Evolutionary conservation across 306 rosid genomes (phyloP).

Genomic region (Vigna radiata): DNA sequence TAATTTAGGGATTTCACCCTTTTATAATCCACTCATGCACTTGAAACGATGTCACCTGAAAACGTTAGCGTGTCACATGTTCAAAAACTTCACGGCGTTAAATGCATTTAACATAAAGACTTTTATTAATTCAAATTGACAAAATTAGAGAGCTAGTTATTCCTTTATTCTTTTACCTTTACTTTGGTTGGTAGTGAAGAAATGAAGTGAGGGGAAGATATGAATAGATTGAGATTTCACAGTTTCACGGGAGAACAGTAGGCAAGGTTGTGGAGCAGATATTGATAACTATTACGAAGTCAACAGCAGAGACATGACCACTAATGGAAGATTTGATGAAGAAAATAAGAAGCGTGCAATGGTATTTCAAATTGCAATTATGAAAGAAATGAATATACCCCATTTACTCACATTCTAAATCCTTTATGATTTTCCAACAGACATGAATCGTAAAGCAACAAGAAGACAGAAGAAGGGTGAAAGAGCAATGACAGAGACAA

Average conservation of each 20-base stretch:
- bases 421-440: conserved; percentile 24
- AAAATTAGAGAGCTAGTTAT: too few relatives aligned
- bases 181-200: too few relatives aligned
- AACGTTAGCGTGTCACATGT: too few relatives aligned
- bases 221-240: background rate
- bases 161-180: too few relatives aligned
- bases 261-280: background rate
- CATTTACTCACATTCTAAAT: background rate
- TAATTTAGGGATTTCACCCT: too few relatives aligned
- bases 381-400: conserved; percentile 24
- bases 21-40: too few relatives aligned
- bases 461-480: too few relatives aligned
- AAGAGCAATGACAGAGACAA: background rate
- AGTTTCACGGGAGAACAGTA: background rate
- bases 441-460: conserved; percentile 15
- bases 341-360: conserved; percentile 8
- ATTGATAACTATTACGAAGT: background rate
- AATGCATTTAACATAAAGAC: too few relatives aligned
- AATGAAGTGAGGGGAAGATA: too few relatives aligned
- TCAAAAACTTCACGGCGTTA: too few relatives aligned
- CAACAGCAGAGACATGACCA: conserved; percentile 18
- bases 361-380: conserved; percentile 19
- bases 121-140: too few relatives aligned
- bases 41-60: too few relatives aligned
- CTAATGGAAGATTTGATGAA: conserved; percentile 2